phyloP scores from a whole-genome alignment of 208 protist species.

The Acanthamoeba triangularis region DNA sequence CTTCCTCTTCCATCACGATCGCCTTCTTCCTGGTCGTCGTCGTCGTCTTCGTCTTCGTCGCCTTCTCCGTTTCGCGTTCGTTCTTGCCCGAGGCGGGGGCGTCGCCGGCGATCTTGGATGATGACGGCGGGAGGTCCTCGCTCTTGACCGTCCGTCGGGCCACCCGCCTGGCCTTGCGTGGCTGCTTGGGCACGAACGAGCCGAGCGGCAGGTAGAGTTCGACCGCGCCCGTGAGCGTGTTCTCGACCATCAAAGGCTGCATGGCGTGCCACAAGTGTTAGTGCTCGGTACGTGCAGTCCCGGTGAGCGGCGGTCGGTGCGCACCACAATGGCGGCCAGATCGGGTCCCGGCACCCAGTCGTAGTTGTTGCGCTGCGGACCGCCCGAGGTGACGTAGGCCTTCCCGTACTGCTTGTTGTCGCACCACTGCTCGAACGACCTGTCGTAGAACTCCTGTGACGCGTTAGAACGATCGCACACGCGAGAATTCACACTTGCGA shows the following conservation, averaged over 20 bases:
- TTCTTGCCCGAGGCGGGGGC: background rate
- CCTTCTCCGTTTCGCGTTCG: background rate
- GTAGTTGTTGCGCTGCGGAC: background rate
- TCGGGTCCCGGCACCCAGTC: background rate
- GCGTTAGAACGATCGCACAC: background rate
- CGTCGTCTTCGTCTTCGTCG: background rate
- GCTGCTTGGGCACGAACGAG: constrained; percentile 4
- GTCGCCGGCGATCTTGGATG: background rate
- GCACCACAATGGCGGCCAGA: background rate
- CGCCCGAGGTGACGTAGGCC: background rate
- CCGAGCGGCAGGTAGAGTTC: constrained; percentile 4
- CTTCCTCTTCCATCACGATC: background rate
- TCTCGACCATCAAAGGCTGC: background rate
- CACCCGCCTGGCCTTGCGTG: background rate
- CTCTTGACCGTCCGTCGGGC: background rate
- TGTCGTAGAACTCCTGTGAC: background rate
- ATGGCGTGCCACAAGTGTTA: too few species aligned
- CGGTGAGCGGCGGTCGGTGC: background rate
- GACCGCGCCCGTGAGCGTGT: background rate
- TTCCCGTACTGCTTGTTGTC: background rate
- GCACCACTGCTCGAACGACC: constrained; percentile 5
- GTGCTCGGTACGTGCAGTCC: background rate
- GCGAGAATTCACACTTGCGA: background rate
- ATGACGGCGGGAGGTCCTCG: background rate
- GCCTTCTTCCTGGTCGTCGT: background rate